These are phyloP conservation scores for Penicillium samsonianum DNA, from an alignment of 495 filamentous ascomycete genomes.

Conservation along the genomic window DNA sequence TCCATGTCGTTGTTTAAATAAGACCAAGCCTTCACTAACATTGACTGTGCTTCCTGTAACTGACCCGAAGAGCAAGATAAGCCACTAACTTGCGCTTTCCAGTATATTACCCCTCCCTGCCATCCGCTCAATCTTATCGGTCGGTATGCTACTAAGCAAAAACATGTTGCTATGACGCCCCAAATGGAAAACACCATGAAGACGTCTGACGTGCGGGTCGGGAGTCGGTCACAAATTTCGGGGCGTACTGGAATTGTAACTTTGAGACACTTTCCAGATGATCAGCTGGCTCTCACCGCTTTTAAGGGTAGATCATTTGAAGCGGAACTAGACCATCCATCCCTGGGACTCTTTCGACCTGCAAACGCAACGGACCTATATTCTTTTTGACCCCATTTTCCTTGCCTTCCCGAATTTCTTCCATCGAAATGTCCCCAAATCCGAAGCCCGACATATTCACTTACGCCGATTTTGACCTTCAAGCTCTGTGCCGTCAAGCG, in stretches of 20 bases:
- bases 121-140: too few species aligned
- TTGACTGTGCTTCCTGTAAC: too few species aligned
- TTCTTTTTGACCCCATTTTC: not conserved
- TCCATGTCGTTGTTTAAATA: too few species aligned
- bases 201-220: not conserved
- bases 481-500: slow-evolving; percentile 24
- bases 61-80: not conserved
- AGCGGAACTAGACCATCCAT: too few species aligned
- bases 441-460: slow-evolving; percentile 16
- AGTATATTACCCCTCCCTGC: not conserved
- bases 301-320: too few species aligned
- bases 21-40: too few species aligned
- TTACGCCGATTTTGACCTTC: slow-evolving; percentile 26
- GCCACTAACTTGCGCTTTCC: not conserved
- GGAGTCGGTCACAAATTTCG: not conserved
- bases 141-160: too few species aligned
- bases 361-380: not conserved
- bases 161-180: too few species aligned
- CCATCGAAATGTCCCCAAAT: slow-evolving; percentile 12
- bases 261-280: too few species aligned
- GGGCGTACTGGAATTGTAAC: too few species aligned
- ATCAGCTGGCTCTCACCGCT: too few species aligned
- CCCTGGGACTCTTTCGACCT: slow-evolving; percentile 1
- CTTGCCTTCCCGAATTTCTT: slow-evolving; percentile 1
- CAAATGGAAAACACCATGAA: not conserved